These are phyloP conservation scores for Amaranthus cruentus DNA, from an alignment of 148 eudicot species.

Conservation along the genomic window DNA sequence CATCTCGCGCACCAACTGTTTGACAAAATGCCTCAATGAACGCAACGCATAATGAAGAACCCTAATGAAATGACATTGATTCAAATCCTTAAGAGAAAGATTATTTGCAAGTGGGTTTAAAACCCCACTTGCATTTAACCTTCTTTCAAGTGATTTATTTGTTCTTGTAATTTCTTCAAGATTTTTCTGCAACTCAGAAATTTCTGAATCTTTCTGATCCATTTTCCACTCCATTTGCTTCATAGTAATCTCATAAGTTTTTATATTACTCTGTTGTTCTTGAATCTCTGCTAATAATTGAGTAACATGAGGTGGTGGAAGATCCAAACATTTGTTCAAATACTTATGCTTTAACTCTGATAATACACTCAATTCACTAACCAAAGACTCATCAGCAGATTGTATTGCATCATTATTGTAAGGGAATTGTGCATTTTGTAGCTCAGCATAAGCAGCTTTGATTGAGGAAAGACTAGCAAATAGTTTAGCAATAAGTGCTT, in stretches of 20 bases:
- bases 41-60: constrained; percentile 46
- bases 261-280: constrained; percentile 77
- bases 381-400: constrained; percentile 60
- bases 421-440: constrained; percentile 77
- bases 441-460: constrained; percentile 88
- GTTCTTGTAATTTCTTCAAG: constrained; percentile 22
- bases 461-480: constrained; percentile 71
- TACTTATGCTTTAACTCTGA: constrained; percentile 64
- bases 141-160: constrained; percentile 46
- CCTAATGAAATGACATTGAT: constrained; percentile 41
- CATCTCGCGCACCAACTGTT: constrained; percentile 65
- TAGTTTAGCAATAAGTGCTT: constrained; percentile 66
- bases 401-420: constrained; percentile 57
- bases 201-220: constrained; percentile 33
- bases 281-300: constrained; percentile 73
- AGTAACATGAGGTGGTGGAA: constrained; percentile 74
- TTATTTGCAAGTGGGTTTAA: constrained; percentile 41
- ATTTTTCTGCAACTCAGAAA: constrained; percentile 23
- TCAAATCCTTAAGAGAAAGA: constrained; percentile 33
- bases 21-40: constrained; percentile 63
- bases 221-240: constrained; percentile 57
- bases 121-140: constrained; percentile 52
- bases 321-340: constrained; percentile 42
- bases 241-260: constrained; percentile 78
- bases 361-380: constrained; percentile 43